Conservation (phyloP, 352 stramenopile species). For the Globisporangium viniferum region DNA sequence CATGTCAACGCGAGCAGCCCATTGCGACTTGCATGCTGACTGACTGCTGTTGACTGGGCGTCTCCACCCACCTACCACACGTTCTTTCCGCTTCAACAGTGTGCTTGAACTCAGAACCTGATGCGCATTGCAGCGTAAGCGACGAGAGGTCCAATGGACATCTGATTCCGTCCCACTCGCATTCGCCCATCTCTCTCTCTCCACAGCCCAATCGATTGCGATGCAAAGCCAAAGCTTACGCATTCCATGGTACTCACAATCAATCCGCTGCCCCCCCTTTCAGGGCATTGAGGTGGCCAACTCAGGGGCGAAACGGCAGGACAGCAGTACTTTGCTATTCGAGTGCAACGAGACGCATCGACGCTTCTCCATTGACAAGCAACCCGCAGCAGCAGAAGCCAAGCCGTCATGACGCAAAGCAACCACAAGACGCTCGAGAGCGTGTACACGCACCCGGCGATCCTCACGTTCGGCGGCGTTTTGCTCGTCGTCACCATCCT, state of each 20-base stretch:
- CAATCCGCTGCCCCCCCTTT: too few species aligned
- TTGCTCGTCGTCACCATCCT: constrained; percentile 25
- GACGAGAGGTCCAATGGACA: not conserved
- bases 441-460: constrained; percentile 6
- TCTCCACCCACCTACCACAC: not conserved
- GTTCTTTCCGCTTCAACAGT: not conserved
- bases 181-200: not conserved
- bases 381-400: not conserved
- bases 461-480: constrained; percentile 26
- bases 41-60: too few species aligned
- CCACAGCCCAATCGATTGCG: not conserved
- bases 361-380: not conserved
- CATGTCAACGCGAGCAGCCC: too few species aligned
- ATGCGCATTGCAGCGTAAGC: not conserved
- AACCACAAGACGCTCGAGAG: constrained; percentile 10
- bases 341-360: not conserved
- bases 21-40: too few species aligned
- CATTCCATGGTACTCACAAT: too few species aligned
- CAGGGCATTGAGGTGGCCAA: not conserved
- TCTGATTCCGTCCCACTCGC: not conserved
- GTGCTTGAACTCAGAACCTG: not conserved
- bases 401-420: constrained; percentile 2
- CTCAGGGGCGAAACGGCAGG: not conserved
- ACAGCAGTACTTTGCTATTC: not conserved
- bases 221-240: not conserved